phyloP scores from a whole-genome alignment of 768 basidiomycete species.

The Suillus decipiens region DNA sequence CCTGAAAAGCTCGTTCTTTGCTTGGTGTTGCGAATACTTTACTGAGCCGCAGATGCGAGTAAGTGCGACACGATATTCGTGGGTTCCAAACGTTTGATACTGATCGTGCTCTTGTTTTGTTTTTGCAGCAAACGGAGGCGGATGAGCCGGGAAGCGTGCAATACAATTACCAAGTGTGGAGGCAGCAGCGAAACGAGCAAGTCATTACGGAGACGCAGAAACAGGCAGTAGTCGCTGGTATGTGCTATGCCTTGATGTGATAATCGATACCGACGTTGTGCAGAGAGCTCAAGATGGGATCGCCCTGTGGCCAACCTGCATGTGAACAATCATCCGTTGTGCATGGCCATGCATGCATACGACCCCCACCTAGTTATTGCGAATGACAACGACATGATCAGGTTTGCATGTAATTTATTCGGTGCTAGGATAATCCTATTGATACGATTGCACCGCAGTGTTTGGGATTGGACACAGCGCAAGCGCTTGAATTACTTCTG shows the following conservation, averaged over 20 bases:
- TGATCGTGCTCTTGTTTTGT: slow-evolving; percentile 8
- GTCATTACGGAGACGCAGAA: slow-evolving; percentile 67
- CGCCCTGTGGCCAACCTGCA: slow-evolving; percentile 67
- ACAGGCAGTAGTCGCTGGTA: slow-evolving; percentile 77
- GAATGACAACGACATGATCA: slow-evolving; percentile 84
- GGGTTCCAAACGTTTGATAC: slow-evolving; percentile 12
- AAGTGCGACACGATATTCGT: slow-evolving; percentile 25
- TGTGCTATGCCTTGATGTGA: slow-evolving; percentile 24
- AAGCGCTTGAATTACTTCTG: slow-evolving; percentile 80
- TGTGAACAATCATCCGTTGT: slow-evolving; percentile 60
- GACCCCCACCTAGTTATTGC: slow-evolving; percentile 87
- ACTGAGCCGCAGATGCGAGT: slow-evolving; percentile 99
- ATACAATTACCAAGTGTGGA: slow-evolving; percentile 96
- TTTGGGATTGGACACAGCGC: slow-evolving; percentile 92
- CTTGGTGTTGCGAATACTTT: slow-evolving; percentile 97
- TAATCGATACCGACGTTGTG: neutral
- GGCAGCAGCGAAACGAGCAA: slow-evolving; percentile 86
- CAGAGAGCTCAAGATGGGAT: slow-evolving; percentile 73
- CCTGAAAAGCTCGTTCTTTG: slow-evolving; percentile 88
- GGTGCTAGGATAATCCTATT: neutral
- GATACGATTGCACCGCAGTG: slow-evolving; percentile 44
- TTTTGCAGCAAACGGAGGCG: slow-evolving; percentile 79
- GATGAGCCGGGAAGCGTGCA: slow-evolving; percentile 94
- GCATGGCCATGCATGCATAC: slow-evolving; percentile 88
- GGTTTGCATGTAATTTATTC: slow-evolving; percentile 44